phyloP scores from a whole-genome alignment of 371 early-diverging fungal genomes.

The Mortierella sp. region DNA sequence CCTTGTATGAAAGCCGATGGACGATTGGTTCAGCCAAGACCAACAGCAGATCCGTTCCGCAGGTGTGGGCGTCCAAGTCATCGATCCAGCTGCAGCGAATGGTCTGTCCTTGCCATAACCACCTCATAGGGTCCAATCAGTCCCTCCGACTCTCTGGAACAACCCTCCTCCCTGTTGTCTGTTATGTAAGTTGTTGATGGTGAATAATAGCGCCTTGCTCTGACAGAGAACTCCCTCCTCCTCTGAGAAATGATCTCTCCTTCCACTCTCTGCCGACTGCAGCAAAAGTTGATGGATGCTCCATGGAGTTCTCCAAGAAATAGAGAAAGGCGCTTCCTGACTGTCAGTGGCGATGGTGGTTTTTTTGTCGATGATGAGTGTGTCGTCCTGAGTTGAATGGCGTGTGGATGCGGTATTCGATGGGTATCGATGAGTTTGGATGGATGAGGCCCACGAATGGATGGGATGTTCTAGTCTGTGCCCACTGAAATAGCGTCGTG shows the following conservation, averaged over 20 bases:
- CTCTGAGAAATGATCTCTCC: neutral
- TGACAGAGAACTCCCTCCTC: neutral
- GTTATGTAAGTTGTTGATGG: neutral
- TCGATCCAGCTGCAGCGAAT: neutral
- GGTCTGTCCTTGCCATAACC: neutral
- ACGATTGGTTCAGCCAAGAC: constrained; percentile 5
- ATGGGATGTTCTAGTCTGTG: neutral
- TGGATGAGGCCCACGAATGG: neutral
- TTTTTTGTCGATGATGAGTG: neutral
- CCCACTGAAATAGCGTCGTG: neutral
- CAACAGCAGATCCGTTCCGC: neutral
- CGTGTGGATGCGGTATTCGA: neutral
- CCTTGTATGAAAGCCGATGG: neutral
- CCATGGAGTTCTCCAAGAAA: neutral
- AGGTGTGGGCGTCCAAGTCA: neutral
- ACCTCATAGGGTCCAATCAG: neutral
- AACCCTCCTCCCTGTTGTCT: neutral
- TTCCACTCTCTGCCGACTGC: neutral
- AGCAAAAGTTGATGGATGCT: neutral
- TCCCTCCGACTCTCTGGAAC: neutral
- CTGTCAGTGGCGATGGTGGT: neutral
- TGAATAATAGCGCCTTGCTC: neutral
- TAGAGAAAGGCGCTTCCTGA: neutral
- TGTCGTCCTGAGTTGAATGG: neutral
- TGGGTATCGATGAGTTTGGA: neutral